phyloP scores from a whole-genome alignment of 2,329 filamentous ascomycete species.

The Byssothecium circinans region DNA sequence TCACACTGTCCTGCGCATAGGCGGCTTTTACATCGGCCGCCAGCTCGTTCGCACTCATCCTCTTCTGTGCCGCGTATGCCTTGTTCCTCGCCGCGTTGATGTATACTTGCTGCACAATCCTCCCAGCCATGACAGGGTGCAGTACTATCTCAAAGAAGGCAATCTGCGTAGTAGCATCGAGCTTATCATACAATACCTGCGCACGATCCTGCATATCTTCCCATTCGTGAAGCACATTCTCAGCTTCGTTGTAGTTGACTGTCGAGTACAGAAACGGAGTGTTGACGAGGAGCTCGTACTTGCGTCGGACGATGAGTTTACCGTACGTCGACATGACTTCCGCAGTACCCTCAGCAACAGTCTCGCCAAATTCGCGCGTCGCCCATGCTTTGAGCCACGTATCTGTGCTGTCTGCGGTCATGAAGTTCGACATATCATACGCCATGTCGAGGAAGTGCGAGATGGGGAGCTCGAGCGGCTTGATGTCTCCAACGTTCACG shows the following conservation, averaged over 20 bases:
- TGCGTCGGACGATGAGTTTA: slow-evolving; percentile 56
- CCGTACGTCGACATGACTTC: slow-evolving; percentile 58
- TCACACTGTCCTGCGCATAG: slow-evolving; percentile 23
- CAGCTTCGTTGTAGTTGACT: slow-evolving; percentile 63
- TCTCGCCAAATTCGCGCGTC: slow-evolving; percentile 56
- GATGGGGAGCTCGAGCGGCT: slow-evolving; percentile 58
- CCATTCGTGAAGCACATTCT: slow-evolving; percentile 58
- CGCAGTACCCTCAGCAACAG: slow-evolving; percentile 50
- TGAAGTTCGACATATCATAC: slow-evolving; percentile 57
- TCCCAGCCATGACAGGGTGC: slow-evolving; percentile 59
- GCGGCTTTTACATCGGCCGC: slow-evolving; percentile 23
- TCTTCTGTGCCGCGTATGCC: slow-evolving; percentile 25
- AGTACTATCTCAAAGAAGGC: slow-evolving; percentile 64
- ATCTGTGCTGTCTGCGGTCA: slow-evolving; percentile 41
- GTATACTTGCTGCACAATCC: slow-evolving; percentile 51
- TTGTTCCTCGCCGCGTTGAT: slow-evolving; percentile 25
- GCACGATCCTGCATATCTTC: slow-evolving; percentile 53
- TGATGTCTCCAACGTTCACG: slow-evolving; percentile 66
- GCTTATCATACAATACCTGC: slow-evolving; percentile 55
- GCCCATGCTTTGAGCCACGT: slow-evolving; percentile 61
- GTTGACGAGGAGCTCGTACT: slow-evolving; percentile 61
- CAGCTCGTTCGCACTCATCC: slow-evolving; percentile 28
- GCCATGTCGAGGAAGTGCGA: slow-evolving; percentile 67
- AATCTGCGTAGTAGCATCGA: slow-evolving; percentile 53
- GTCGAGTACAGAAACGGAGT: slow-evolving; percentile 55